Base-by-base conservation (phyloP, 164 flowering plant genomes). In the Chloranthus sessilifolius region DNA sequence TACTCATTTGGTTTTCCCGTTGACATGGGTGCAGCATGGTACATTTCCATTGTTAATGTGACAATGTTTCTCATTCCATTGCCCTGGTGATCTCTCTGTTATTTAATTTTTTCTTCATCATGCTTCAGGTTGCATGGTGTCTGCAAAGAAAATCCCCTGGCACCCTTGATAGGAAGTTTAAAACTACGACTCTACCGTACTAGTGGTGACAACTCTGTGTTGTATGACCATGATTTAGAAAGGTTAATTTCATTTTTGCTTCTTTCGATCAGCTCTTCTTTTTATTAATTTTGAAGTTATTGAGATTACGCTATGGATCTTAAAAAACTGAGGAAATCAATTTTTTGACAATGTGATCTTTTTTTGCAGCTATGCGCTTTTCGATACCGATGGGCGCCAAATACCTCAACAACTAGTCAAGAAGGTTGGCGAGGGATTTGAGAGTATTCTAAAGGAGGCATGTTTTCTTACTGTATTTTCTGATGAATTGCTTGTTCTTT, bases 151-250 rank as follows among this genome's bases (percentile, higher is more conserved):
- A 94, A 94, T 75, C 99, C 99, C 21, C 65, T 94, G 70, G 97
- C 97, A 36, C 79, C 92, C 6, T 37, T 94, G 59, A 94, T 94
- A 55, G 80, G 92, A 14, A 81, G 78, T 65, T 63, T 94, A 9
- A 96, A 92, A 35, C 58, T 89, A 36, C 99, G 97, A 0, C 72
- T 89, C 28, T 89, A 94, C 55, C 86, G 99, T 42, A 94, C 99
- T 1, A 89, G 99, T 58, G 97, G 95, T 45, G 99, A 89, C 67
- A 82, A 94, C 71, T 94, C 99, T 22, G 92, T 89, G 44, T 50
- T 94, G 61, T 89, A 89, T 76, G 99, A 94, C 68, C 97, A 94
- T 73, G 99, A 94, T 58, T 55, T 94, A 47, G 99, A 94, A 57
- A 88, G 96, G 96, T 82, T 62, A 39, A 1, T 44, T 15, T 23